These are phyloP conservation scores for Carallia brachiata DNA, from an alignment of 345 rosid species.

Conservation along the genomic window DNA sequence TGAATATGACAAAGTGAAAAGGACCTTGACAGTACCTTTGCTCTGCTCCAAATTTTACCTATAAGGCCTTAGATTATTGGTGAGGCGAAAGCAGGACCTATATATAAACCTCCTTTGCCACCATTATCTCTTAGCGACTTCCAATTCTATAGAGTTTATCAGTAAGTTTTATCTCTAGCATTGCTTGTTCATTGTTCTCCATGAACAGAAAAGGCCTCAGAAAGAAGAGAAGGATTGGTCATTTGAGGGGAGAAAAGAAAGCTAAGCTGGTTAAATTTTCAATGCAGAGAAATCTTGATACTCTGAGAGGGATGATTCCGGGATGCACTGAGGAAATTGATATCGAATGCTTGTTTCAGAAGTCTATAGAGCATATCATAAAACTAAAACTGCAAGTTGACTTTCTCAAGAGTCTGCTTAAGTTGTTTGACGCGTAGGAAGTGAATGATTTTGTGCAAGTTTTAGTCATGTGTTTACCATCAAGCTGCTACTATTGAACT, in stretches of 20 bases:
- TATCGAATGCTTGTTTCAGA: constrained; percentile 44
- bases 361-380: constrained; percentile 44
- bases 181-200: not conserved
- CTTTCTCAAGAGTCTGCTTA: constrained; percentile 37
- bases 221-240: constrained; percentile 17
- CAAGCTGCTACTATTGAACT: not conserved
- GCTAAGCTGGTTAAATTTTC: constrained; percentile 25
- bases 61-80: not conserved
- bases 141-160: not conserved
- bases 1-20: not conserved
- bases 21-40: not conserved
- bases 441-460: not conserved
- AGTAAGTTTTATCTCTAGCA: not conserved
- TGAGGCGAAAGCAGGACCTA: not conserved
- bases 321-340: constrained; percentile 42
- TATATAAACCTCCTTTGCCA: constrained; percentile 2
- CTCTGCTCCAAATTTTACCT: constrained; percentile 9
- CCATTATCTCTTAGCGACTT: not conserved
- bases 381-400: constrained; percentile 41
- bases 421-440: constrained; percentile 26
- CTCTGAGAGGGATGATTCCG: constrained; percentile 42
- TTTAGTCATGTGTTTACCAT: not conserved
- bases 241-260: constrained; percentile 27
- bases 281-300: constrained; percentile 31
- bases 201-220: constrained; percentile 12